Evolutionary conservation across 768 basidiomycete genomes (phyloP), one percentile per base, ranked within the genome.

Genomic region (Auricularia sp.): DNA sequence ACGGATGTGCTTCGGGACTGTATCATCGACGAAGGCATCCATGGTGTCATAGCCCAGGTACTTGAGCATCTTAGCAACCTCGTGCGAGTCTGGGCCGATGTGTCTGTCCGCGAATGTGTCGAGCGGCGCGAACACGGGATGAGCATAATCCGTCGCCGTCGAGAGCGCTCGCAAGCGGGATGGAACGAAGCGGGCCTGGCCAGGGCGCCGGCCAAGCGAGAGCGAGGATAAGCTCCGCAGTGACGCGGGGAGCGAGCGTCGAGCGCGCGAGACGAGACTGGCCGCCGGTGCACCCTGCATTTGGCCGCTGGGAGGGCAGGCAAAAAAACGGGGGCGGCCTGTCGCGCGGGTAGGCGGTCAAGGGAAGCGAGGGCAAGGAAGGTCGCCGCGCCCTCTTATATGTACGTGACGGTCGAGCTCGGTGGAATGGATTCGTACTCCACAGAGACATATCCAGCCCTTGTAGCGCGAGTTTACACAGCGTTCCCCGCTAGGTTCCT

Each of bases 31-130:
- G 77, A 99, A 99, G 33, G 84, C 86, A 61, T 97, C 93, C 83
- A 98, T 88, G 45, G 89, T 86, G 66, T 86, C 78, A 73, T 92
- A 97, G 33, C 95, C 95, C 35, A 99, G 77, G 66, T 82, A 79
- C 3, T 82, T 77, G 67, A 99, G 89, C 96, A 98, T 98, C 56
- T 80, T 79, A 2, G 82, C 77, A 33, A 88, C 84, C 76, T 96
- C 94, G n/a, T 77, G 75, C 65, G 85, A 85, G 72, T 94, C 88
- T 14, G 96, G 96, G 14, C 96, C 97, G 69, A 98, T 86, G 75
- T 99, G 96, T 37, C 96, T 86, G 70, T 91, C 86, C 56, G 86
- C 75, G 77, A 98, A 98, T 39, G 87, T 89, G 77, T 99, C 96
- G 68, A 97, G 80, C 2, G 94, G 85, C 13, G 87, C 82, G 74